Evolutionary conservation across 202 grass and related monocot genomes (phyloP), one percentile per base, ranked within the genome.

Genomic region (Hordeum pubiflorum): DNA sequence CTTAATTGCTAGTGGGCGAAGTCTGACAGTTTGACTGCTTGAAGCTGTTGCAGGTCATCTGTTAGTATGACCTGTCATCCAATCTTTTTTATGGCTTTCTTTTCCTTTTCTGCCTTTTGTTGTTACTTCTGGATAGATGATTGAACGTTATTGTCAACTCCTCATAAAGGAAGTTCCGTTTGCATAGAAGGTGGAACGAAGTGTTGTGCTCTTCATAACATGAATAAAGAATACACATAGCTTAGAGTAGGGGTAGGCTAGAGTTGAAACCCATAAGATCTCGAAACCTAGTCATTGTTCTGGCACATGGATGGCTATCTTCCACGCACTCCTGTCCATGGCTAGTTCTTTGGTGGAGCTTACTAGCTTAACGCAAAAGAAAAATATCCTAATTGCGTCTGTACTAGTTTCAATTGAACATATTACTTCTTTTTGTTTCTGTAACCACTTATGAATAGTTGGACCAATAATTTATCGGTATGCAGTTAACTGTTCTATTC

Each of bases 41-140:
- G 54, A 40, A 78, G 27, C 63, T 69, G 18, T 69, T 31, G 7
- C 41, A 12, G 26, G 13, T 44, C 26, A 69, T 84, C 75, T 69
- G 67, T 44, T 70, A 23, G 24, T 44, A 44, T 70, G 67, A 40
- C 67, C 67, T 68, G n/a, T 68, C 36, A 40, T 68, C 4, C 64
- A 68, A 40, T 63, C 12, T 17, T 67, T 68, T 68, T 68, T 68
- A 38, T 67, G 36, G 0, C 64, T 0, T 39, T 39, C 18, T 67
- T 68, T 68, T 26, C 13, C 41, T 70, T 40, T 27, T 26, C 39
- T 14, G 67, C 39, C 26, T 75, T 86, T 58, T 56, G 29, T 36
- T 44, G 37, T 66, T 80, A 65, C 52, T 79, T 72, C 26, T 65
- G 36, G 15, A 21, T 84, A 61, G 75, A 70, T 55, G 65, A 70